Percentiles rank a stretch among this genome's conserved stretches.
Evolutionary conservation across 345 rosid species (phyloP).

Genomic region (Populus nigra): DNA sequence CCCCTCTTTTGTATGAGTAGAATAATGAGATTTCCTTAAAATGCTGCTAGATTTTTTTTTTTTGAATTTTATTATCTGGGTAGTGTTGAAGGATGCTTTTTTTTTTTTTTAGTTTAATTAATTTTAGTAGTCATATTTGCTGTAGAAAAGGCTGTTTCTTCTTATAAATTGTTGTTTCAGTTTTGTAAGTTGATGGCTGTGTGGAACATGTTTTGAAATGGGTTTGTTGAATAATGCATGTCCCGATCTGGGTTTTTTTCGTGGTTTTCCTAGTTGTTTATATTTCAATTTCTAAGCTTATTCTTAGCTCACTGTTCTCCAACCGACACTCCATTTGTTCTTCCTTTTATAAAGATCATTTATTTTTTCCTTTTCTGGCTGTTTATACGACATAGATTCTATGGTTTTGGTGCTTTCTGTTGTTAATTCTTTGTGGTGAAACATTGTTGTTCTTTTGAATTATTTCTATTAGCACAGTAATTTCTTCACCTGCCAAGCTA

Average conservation of each 20-base stretch:
- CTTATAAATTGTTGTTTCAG: neutral
- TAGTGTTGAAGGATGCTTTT: neutral
- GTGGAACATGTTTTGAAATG: neutral
- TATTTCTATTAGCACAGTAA: neutral
- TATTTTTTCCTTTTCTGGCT: neutral
- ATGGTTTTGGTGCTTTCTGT: neutral
- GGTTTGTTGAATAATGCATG: neutral
- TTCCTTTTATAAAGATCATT: neutral
- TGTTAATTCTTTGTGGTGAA: neutral
- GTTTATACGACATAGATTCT: neutral
- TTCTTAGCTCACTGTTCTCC: neutral
- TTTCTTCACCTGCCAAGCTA: neutral
- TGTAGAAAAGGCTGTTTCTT: neutral
- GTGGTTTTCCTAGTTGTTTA: neutral
- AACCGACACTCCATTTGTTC: neutral
- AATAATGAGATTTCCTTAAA: neutral
- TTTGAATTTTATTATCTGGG: neutral
- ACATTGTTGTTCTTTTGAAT: neutral
- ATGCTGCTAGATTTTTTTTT: conserved; percentile 1
- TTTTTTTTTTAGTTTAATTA: neutral
- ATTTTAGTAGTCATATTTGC: neutral
- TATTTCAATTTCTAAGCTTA: neutral
- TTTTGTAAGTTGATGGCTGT: conserved; percentile 12
- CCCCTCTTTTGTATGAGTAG: neutral
- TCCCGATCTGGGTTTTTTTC: conserved; percentile 17